A percentile compares a stretch with the other conserved stretches of the same genome.
Conservation (phyloP, 169 alveolate genomes). For the Plasmodium malariae region DNA sequence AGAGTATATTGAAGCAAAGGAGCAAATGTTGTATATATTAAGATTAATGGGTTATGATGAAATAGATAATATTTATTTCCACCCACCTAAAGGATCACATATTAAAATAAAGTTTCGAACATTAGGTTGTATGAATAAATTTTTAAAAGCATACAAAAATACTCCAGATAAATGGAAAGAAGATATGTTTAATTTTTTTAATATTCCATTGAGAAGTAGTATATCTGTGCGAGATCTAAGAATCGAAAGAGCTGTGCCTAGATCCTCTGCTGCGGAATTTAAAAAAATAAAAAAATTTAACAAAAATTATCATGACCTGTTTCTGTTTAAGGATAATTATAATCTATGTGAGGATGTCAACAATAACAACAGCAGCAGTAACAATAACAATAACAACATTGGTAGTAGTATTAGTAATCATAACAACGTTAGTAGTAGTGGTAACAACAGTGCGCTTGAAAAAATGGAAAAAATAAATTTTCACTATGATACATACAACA, state of each 20-base stretch:
- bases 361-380: not conserved
- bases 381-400: no score
- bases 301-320: constrained; percentile 53
- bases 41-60: constrained; percentile 71
- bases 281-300: constrained; percentile 44
- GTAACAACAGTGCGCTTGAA: not conserved
- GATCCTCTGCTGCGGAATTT: constrained; percentile 59
- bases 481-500: constrained; percentile 39
- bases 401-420: no score
- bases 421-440: no score
- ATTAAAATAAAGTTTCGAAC: constrained; percentile 69
- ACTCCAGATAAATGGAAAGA: constrained; percentile 78
- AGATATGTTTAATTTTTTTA: constrained; percentile 74
- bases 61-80: constrained; percentile 63
- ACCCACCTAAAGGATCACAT: constrained; percentile 78
- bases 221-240: constrained; percentile 71
- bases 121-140: constrained; percentile 52
- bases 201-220: constrained; percentile 75
- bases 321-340: constrained; percentile 66
- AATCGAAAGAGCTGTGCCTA: constrained; percentile 74
- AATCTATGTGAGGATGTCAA: constrained; percentile 51
- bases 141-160: constrained; percentile 51
- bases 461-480: constrained; percentile 47
- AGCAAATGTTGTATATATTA: constrained; percentile 63
- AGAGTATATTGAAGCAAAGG: constrained; percentile 74